These are phyloP conservation scores for Ganoderma meredithae DNA, from an alignment of 1,284 basidiomycete genomes.

Conservation along the genomic window DNA sequence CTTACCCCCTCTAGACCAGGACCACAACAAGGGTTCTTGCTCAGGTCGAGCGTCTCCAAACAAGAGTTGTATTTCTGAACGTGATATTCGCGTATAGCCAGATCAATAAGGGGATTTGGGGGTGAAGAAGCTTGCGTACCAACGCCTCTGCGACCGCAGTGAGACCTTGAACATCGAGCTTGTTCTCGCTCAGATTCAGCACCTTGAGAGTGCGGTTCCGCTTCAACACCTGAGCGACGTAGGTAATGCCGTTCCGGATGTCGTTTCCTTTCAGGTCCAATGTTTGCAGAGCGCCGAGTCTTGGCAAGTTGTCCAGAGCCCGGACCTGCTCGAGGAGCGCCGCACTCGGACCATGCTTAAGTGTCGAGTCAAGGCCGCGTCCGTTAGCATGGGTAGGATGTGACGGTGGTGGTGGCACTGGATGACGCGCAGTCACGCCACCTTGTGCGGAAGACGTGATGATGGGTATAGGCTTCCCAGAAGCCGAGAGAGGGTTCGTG, in stretches of 20 bases:
- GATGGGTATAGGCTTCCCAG: conserved; percentile 67
- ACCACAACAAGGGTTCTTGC: conserved; percentile 92
- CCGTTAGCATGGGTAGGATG: conserved; percentile 25
- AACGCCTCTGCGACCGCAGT: conserved; percentile 89
- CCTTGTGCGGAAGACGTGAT: conserved; percentile 81
- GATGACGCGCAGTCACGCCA: conserved; percentile 78
- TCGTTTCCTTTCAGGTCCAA: conserved; percentile 94
- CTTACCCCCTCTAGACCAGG: conserved; percentile 86
- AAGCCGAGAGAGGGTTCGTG: conserved; percentile 60
- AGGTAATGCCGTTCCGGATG: conserved; percentile 86
- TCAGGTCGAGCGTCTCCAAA: conserved; percentile 93
- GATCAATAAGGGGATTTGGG: no score
- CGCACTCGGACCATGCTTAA: conserved; percentile 67
- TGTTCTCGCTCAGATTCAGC: conserved; percentile 93
- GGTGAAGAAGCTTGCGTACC: conserved; percentile 51
- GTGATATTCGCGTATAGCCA: not conserved
- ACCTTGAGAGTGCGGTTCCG: conserved; percentile 95
- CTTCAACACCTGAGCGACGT: conserved; percentile 95
- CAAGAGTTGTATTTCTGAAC: conserved; percentile 92
- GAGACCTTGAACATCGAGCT: conserved; percentile 85
- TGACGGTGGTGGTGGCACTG: conserved; percentile 39
- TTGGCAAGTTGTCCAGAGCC: conserved; percentile 84
- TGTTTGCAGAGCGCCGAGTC: conserved; percentile 86
- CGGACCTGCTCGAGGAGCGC: conserved; percentile 82
- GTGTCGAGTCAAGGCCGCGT: conserved; percentile 31